Evolutionary conservation across 177 flowering plant species (phyloP).

Genomic region (Vitis hybrid): DNA sequence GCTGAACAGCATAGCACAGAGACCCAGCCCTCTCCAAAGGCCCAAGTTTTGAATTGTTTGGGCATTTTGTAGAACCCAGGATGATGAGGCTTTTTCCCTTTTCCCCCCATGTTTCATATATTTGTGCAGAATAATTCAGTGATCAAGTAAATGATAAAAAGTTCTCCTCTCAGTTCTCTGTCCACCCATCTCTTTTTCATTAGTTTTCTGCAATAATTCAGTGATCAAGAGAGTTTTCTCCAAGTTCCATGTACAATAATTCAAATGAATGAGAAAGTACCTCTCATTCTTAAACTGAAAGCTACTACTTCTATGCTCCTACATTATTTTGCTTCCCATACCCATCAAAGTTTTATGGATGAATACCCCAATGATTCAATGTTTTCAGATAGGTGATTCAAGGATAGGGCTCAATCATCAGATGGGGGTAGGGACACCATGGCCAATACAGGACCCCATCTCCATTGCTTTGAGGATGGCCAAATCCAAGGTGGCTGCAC

Average conservation of each 20-base stretch:
- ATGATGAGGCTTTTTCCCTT: conserved; percentile 46
- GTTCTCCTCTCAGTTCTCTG: not conserved
- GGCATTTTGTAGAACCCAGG: conserved; percentile 46
- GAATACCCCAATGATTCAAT: conserved; percentile 19
- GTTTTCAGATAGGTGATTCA: conserved; percentile 15
- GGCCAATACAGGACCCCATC: conserved; percentile 4
- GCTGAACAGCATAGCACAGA: conserved; percentile 23
- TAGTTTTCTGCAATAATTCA: not conserved
- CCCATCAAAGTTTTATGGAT: not conserved
- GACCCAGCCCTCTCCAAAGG: conserved; percentile 51
- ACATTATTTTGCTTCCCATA: not conserved
- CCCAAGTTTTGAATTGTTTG: conserved; percentile 41
- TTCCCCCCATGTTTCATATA: conserved; percentile 1
- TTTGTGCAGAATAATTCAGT: conserved; percentile 12
- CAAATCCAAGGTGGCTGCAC: conserved; percentile 11
- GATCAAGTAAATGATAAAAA: conserved; percentile 1
- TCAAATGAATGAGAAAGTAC: no score
- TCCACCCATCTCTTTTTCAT: not conserved
- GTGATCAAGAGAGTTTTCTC: no score
- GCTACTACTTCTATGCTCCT: not conserved
- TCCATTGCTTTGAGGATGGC: conserved; percentile 3
- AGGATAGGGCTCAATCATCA: conserved; percentile 10
- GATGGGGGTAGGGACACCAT: conserved; percentile 15
- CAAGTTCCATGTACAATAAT: no score
- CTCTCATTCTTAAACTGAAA: no score